Evolutionary conservation across 495 filamentous ascomycete species (phyloP), one percentile per base, ranked within the genome.

Genomic region (Penicillium samsonianum): DNA sequence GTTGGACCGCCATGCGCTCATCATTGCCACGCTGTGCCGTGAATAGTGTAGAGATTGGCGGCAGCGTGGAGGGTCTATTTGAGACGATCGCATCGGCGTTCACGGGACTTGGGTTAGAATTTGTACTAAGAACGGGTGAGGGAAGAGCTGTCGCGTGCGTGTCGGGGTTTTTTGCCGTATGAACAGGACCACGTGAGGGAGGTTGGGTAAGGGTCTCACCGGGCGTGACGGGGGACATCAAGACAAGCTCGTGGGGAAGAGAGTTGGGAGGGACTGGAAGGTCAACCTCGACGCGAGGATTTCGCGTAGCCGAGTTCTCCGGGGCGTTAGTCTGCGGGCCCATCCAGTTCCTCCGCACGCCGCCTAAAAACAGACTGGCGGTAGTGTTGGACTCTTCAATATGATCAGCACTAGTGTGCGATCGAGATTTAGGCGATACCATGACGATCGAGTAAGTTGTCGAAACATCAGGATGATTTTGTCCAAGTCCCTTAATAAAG

Each of bases 301-400:
- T 31, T 37, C 37, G 50, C 12, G 35, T n/a, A 22, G 19, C 30
- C 33, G 50, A 28, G 20, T 19, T 57, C 52, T 26, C 10, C n/a
- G 26, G 42, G 47, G 26, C 41, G 8, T 40, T 26, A 28, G 22
- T 4, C n/a, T 52, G 22, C 35, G 41, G 28, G 1, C 30, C 52
- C 80, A 91, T 87, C 90, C 90, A 92, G 65, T 83, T 75, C 62
- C 80, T 87, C 66, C 84, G 84, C 56, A 76, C 75, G 43, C 83
- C 80, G 40, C 87, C 85, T 51, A 90, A 74, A 71, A 90, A 88
- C 35, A 80, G 68, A 59, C 78, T 84, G 50, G 84, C 74, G 14
- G 90, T 92, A 45, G 84, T 84, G 71, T 92, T 94, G 16, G 86
- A 86, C 4, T 78, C 76, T 33, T 80, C 82, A 53, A 89, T 47